Evolutionary conservation across 441 rosid species (phyloP).

Genomic region (Populus tomentosa): DNA sequence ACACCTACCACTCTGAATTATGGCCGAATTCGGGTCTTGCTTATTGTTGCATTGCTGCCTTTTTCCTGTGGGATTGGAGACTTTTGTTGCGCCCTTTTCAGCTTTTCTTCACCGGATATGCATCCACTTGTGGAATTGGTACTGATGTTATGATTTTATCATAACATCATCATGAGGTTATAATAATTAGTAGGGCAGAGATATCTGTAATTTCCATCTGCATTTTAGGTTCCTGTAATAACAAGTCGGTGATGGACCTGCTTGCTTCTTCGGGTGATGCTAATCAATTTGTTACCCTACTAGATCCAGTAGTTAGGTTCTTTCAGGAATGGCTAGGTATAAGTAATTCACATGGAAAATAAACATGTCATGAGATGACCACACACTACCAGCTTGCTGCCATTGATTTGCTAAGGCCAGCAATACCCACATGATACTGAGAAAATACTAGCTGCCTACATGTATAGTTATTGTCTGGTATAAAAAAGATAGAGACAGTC

Average conservation of each 20-base stretch:
- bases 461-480: too few relatives aligned
- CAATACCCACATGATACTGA: too few relatives aligned
- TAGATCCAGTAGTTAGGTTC: background rate
- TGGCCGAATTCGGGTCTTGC: background rate
- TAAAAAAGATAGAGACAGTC: too few relatives aligned
- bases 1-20: slow-evolving; percentile 13
- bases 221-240: background rate
- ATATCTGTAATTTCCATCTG: background rate
- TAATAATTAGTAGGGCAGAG: background rate
- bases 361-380: background rate
- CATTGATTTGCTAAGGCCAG: too few relatives aligned
- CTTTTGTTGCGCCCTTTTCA: background rate
- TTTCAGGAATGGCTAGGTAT: background rate
- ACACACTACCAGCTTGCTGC: too few relatives aligned
- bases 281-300: background rate
- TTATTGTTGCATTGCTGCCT: background rate
- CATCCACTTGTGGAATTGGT: background rate
- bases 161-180: background rate
- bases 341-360: background rate
- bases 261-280: background rate
- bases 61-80: background rate
- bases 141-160: background rate
- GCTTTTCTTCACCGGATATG: background rate
- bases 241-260: background rate
- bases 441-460: too few relatives aligned